phyloP scores from a whole-genome alignment of 2,329 filamentous ascomycete species.

The Anisogramma anomala region DNA sequence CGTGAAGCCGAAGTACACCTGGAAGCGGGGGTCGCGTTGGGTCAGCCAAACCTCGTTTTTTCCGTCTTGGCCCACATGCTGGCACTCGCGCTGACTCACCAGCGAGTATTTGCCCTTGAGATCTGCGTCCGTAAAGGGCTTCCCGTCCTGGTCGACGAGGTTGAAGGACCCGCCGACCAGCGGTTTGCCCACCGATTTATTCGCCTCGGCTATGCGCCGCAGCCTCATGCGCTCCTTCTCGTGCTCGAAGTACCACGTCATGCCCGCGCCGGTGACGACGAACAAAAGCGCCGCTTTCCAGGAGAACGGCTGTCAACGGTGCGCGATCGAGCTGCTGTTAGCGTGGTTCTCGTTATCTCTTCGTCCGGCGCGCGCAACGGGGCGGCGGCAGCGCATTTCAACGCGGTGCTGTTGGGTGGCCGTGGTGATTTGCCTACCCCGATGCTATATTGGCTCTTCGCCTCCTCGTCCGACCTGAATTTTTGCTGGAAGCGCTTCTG shows the following conservation, averaged over 20 bases:
- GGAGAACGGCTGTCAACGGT: conserved; percentile 73
- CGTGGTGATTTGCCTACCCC: conserved; percentile 36
- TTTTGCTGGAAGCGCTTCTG: conserved; percentile 30
- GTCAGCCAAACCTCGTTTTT: too few relatives aligned
- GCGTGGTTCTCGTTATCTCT: too few relatives aligned
- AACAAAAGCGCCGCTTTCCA: conserved; percentile 85
- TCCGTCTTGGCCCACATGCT: too few relatives aligned
- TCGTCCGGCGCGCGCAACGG: neutral
- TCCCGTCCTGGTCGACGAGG: conserved; percentile 71
- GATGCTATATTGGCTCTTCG: conserved; percentile 45
- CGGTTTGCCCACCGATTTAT: conserved; percentile 83
- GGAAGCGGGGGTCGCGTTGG: too few relatives aligned
- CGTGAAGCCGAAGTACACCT: conserved; percentile 98
- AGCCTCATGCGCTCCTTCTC: conserved; percentile 89
- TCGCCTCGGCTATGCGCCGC: conserved; percentile 77
- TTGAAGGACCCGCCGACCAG: conserved; percentile 86
- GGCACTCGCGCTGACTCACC: too few relatives aligned
- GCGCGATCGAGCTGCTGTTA: too few relatives aligned
- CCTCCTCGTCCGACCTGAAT: conserved; percentile 46
- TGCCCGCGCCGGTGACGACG: conserved; percentile 60
- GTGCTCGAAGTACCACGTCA: conserved; percentile 84
- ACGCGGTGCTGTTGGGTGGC: neutral
- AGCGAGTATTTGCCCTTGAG: conserved; percentile 78
- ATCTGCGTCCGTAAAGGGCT: conserved; percentile 63
- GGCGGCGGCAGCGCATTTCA: neutral